Evolutionary conservation across 1,284 basidiomycete genomes (phyloP), one percentile per base, ranked within the genome.

Genomic region (Pseudozyma sp.): DNA sequence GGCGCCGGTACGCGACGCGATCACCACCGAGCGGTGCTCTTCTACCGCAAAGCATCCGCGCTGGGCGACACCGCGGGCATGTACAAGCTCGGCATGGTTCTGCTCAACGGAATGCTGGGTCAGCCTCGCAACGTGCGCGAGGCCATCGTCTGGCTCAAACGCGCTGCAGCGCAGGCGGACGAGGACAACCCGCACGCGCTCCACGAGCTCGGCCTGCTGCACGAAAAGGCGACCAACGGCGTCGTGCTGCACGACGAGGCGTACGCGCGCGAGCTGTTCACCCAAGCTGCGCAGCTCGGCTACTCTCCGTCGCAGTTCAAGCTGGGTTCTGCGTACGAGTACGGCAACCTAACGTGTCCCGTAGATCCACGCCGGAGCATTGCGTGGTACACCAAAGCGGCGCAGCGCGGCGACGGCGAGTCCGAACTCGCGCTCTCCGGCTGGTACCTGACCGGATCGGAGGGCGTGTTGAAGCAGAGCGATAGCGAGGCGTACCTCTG

Each of bases 71-170:
- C 95, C 0, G 91, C 96, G 43, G 97, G 95, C 2, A 99, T 99
- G 97, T 99, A 97, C 88, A 99, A 99, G 86, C 89, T 99, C 14
- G 95, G 94, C 14, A 94, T 97, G 91, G 93, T 98, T 67, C 88
- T 97, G 46, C 88, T 99, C 16, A 90, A 93, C 48, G 96, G 95
- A 4, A 85, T 91, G 30, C 88, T 98, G 29, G 92, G 91, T 16
- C 94, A 97, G 84, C 90, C 89, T 53, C 90, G 89, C 66, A 98
- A 96, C 80, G 90, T 91, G 0, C 90, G 94, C 49, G 96, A 99
- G 84, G 94, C 94, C 7, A 90, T 97, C 66, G 92, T 91, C 50
- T 99, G 97, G 97, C 88, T 99, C 45, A 92, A 92, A 72, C 89
- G 95, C 19, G 96, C 97, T 1, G 96, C 94, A 1, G 91, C 94